These are phyloP conservation scores for Hemileccinum impolitum DNA, from an alignment of 768 basidiomycete genomes.

Conservation along the genomic window DNA sequence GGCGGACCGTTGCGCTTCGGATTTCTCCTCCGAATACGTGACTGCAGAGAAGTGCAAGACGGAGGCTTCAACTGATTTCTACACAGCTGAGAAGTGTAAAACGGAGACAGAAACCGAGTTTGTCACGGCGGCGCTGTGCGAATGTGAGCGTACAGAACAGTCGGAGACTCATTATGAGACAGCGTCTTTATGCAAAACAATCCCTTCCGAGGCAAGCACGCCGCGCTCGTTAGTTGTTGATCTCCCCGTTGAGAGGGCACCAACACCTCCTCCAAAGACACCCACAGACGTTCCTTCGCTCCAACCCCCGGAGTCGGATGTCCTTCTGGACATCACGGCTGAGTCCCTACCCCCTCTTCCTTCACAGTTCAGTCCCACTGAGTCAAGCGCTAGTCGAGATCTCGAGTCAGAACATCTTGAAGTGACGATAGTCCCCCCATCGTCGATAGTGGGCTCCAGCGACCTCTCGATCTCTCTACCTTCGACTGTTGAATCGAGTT, in stretches of 20 bases:
- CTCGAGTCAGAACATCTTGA: conserved; percentile 21
- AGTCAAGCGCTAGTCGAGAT: conserved; percentile 19
- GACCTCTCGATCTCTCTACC: conserved; percentile 26
- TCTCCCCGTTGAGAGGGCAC: conserved; percentile 19
- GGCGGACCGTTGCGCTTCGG: conserved; percentile 41
- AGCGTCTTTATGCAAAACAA: conserved; percentile 38
- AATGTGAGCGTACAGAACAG: conserved; percentile 22
- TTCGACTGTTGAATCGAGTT: conserved; percentile 31
- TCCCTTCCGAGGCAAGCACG: conserved; percentile 34
- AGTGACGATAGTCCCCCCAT: conserved; percentile 4
- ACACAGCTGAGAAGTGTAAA: conserved; percentile 41
- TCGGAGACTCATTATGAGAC: conserved; percentile 54
- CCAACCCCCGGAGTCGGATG: conserved; percentile 23
- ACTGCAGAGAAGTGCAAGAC: conserved; percentile 49
- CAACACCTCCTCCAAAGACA: conserved; percentile 27
- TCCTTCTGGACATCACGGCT: conserved; percentile 18
- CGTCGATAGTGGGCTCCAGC: conserved; percentile 19
- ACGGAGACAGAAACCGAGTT: conserved; percentile 39
- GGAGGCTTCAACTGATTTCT: conserved; percentile 42
- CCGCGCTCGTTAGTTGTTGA: conserved; percentile 37
- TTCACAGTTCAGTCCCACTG: conserved; percentile 30
- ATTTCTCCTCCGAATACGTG: conserved; percentile 44
- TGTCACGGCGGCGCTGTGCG: conserved; percentile 44
- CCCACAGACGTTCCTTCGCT: conserved; percentile 27
- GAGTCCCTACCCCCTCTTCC: conserved; percentile 40